Conservation (phyloP, 441 rosid genomes). For the Erodium moschatum region DNA sequence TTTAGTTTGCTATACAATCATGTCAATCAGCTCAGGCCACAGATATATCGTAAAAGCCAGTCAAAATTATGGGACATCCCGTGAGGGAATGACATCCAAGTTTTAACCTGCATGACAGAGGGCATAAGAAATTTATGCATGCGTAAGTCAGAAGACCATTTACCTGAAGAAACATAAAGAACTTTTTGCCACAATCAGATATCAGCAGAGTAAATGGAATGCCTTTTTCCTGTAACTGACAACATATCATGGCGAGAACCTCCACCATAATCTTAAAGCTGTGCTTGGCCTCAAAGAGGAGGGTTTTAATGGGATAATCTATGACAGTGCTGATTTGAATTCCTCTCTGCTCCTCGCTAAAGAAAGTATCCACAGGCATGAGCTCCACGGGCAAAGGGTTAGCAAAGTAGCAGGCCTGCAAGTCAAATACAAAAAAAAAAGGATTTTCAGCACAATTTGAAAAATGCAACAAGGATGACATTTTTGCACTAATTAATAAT, state of each 20-base stretch:
- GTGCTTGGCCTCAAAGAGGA: constrained; percentile 27
- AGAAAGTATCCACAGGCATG: constrained; percentile 29
- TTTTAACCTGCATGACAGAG: neutral
- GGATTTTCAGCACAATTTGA: neutral
- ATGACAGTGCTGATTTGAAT: constrained; percentile 23
- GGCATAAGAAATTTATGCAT: neutral
- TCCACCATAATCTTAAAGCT: constrained; percentile 26
- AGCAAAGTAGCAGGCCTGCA: constrained; percentile 39
- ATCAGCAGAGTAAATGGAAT: constrained; percentile 30
- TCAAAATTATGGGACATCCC: neutral
- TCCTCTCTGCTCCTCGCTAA: constrained; percentile 18
- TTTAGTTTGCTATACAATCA: neutral
- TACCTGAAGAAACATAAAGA: constrained; percentile 40
- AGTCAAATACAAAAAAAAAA: constrained; percentile 8
- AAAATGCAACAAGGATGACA: constrained; percentile 1
- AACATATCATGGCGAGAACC: constrained; percentile 25
- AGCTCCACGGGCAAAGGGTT: constrained; percentile 36
- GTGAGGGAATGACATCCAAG: neutral
- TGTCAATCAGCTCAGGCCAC: neutral
- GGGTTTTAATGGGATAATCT: constrained; percentile 35
- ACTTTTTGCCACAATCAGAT: constrained; percentile 30
- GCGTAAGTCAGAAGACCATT: neutral
- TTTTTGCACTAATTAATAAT: neutral
- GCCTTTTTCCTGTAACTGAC: constrained; percentile 24
- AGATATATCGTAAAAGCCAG: neutral